Base-by-base conservation (phyloP, 345 rosid species). In the Lepidium didymum region DNA sequence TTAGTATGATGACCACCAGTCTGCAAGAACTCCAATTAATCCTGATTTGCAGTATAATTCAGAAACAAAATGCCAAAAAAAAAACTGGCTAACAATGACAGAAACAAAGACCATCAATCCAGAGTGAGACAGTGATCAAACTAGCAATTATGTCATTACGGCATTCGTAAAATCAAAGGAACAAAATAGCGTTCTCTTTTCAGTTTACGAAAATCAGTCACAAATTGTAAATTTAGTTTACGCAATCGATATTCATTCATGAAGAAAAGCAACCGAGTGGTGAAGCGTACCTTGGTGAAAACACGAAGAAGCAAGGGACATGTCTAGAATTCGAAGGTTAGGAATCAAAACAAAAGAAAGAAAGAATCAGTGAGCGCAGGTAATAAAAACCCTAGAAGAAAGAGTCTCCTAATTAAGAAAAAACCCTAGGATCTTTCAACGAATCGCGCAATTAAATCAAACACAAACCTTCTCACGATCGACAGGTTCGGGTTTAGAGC, bases 231-330 rank as follows among this genome's bases (percentile, higher is more conserved):
- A 36, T 18, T 18, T 5, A 29, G 14, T 36, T 56, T 56, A 37
- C 11, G 45, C 31, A 14, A n/a, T 8, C 21, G 13, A 38, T 49
- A 4, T 9, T 10, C 15, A 23, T 10, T 57, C 10, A 37, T 12
- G 16, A 8, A 29, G 12, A 23, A 45, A 53, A 8, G 10, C 52
- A 54, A 31, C 10, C 1, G 31, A 47, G 8, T n/a, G 27, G 46
- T 21, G 44, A 38, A 64, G 14, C 81, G 55, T 77, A 93, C 98
- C 97, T 93, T 86, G 10, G 97, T 90, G 80, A 93, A 90, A 66
- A 93, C 97, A 40, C 97, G 92, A 79, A 88, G 96, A 88, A 90
- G 80, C 18, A 93, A 33, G 4, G 98, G 94, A 77, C 98, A 90
- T n/a, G 92, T 88, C 97, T 93, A 96, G 82, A 55, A 56, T 62